Conservation (phyloP, 2,329 filamentous ascomycete genomes). For the Tolypocladium ophioglossoides region DNA sequence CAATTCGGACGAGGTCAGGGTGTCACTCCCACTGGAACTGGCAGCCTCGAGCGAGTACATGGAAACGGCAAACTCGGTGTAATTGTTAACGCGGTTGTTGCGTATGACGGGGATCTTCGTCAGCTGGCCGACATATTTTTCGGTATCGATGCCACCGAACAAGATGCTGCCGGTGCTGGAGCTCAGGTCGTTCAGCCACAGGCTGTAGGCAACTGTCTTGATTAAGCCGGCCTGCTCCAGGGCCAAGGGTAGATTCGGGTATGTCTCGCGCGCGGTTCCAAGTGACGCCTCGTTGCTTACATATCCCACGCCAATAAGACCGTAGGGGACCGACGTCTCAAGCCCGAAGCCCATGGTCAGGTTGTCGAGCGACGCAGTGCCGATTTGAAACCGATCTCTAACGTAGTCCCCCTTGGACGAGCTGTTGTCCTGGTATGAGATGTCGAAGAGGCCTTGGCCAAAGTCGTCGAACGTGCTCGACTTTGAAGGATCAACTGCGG, state of each 20-base stretch:
- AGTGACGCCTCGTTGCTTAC: constrained; percentile 38
- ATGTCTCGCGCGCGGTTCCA: constrained; percentile 20
- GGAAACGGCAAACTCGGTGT: constrained; percentile 36
- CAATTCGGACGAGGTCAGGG: constrained; percentile 28
- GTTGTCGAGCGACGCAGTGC: constrained; percentile 37
- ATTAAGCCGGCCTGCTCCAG: constrained; percentile 54
- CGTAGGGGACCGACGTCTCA: constrained; percentile 43
- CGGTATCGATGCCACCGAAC: constrained; percentile 72
- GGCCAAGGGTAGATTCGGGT: constrained; percentile 52
- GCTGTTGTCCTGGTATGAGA: constrained; percentile 52
- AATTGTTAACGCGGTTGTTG: constrained; percentile 29
- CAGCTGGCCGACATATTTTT: constrained; percentile 58
- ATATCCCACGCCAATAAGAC: constrained; percentile 52
- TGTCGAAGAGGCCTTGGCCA: constrained; percentile 37
- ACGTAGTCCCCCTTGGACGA: constrained; percentile 49
- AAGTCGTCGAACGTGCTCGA: constrained; percentile 38
- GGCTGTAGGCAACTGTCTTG: constrained; percentile 57
- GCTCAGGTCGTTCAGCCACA: constrained; percentile 53
- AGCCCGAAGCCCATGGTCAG: constrained; percentile 49
- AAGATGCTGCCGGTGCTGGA: constrained; percentile 60
- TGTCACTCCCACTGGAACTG: constrained; percentile 39
- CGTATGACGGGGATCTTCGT: constrained; percentile 45
- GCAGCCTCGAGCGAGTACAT: constrained; percentile 36
- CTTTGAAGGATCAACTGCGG: constrained; percentile 30
- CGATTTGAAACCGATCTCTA: constrained; percentile 44